Conservation (phyloP, 768 basidiomycete genomes). For the Paxillus ammoniavirescens region DNA sequence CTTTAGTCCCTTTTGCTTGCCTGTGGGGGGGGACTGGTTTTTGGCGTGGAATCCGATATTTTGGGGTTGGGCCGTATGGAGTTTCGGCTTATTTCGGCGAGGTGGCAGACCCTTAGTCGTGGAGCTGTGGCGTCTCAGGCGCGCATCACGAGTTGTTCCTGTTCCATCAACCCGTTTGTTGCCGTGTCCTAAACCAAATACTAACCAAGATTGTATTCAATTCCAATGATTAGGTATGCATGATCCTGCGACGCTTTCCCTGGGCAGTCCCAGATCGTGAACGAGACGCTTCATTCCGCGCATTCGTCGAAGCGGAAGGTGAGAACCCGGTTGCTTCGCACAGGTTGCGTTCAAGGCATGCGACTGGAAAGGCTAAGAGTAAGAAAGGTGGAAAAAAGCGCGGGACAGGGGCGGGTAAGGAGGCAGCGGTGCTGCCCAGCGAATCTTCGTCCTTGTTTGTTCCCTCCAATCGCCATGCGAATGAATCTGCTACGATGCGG, state of each 20-base stretch:
- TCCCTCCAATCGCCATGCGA: conserved; percentile 2
- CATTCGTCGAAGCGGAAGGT: conserved; percentile 91
- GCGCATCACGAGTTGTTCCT: too few relatives aligned
- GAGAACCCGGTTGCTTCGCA: conserved; percentile 52
- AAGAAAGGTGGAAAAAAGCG: conserved; percentile 8
- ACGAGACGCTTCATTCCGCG: conserved; percentile 86
- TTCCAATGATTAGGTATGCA: conserved; percentile 51
- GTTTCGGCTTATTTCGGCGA: too few relatives aligned
- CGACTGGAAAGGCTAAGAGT: not conserved
- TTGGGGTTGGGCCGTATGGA: too few relatives aligned
- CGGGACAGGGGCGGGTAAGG: not conserved
- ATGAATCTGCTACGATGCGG: conserved; percentile 3
- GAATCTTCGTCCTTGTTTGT: not conserved
- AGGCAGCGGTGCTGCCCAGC: not conserved
- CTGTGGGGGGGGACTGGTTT: not conserved
- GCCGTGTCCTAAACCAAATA: too few relatives aligned
- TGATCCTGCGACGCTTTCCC: conserved; percentile 95
- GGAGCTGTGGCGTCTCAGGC: too few relatives aligned
- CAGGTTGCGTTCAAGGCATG: conserved; percentile 15
- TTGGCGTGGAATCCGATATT: not conserved
- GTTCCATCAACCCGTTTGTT: too few relatives aligned
- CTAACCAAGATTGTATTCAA: not conserved
- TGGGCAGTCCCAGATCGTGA: conserved; percentile 98
- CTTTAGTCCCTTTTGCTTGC: too few relatives aligned
- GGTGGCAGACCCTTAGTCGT: too few relatives aligned